Base-by-base conservation (phyloP, 495 filamentous ascomycete genomes). In the Parmelia sp. region DNA sequence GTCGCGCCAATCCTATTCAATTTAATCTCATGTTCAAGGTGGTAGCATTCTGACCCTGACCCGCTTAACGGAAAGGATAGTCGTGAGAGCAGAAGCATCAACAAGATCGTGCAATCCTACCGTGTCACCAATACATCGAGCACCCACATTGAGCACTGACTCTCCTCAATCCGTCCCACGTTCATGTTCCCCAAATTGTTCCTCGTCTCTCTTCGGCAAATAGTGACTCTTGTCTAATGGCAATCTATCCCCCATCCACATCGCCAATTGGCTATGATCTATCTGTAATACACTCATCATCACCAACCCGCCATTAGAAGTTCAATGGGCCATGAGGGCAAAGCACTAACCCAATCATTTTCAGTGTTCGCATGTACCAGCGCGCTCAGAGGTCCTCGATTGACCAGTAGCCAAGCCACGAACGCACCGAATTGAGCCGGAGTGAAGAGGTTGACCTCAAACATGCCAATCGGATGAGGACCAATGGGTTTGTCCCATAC, bases 381-480 rank as follows among this genome's bases (percentile, higher is more conserved):
- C 3, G 76, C 92, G 57, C 86, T 90, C 61, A 96, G 73, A 36
- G 91, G 91, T 0, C 92, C 92, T 2, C 92, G 82, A 71, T 92
- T 86, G 62, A 96, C 85, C 33, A 90, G 82, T 51, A 96, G 77
- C 92, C 92, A 96, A 0, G 88, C 79, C 27, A 96, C 73, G 68
- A 96, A 93, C 0, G 91, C 92, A 4, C 91, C 91, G 68, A 96
- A 94, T 73, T 96, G 90, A 8, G 85, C 84, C 0, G 92, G 92
- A 0, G 86, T 90, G 73, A 92, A 89, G 35, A 96, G 44, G 66
- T 94, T 94, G 21, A 96, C 92, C 74, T 96, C 92, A 68, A 96
- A 83, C 92, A 96, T 96, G 55, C 85, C 89, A 0, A 90, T 75
- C 0, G 88, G 86, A 69, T 96, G 92, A 4, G 92, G 92, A 0